Conservation (phyloP, 148 eudicot species). For the Camellia japonica region DNA sequence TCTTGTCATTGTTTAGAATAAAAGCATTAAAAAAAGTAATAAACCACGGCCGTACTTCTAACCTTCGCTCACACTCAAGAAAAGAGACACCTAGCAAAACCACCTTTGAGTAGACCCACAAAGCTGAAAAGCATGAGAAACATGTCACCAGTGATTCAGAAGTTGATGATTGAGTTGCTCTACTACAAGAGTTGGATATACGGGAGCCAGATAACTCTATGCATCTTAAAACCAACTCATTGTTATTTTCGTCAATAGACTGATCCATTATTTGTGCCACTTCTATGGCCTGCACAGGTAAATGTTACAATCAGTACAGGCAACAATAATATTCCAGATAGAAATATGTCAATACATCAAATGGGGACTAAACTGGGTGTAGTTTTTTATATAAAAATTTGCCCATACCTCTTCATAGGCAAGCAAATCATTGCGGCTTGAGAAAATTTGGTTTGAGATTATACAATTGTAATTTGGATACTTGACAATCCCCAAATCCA, state of each 20-base stretch:
- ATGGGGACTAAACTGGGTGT: no score
- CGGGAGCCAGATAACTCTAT: slow-evolving; percentile 56
- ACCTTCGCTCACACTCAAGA: slow-evolving; percentile 77
- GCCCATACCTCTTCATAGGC: slow-evolving; percentile 87
- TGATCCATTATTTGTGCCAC: slow-evolving; percentile 89
- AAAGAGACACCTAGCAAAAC: slow-evolving; percentile 73
- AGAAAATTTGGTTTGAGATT: slow-evolving; percentile 48
- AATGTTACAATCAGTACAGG: slow-evolving; percentile 13
- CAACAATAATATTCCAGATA: slow-evolving; percentile 8
- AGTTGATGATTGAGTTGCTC: slow-evolving; percentile 26
- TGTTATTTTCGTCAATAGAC: slow-evolving; percentile 65
- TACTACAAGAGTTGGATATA: slow-evolving; percentile 35
- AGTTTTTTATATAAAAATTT: background rate
- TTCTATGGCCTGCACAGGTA: slow-evolving; percentile 63
- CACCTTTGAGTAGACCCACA: slow-evolving; percentile 85
- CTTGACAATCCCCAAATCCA: slow-evolving; percentile 76
- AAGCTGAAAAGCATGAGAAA: slow-evolving; percentile 66
- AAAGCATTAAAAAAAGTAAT: slow-evolving; percentile 2
- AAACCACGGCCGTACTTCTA: background rate
- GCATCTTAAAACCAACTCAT: slow-evolving; percentile 52
- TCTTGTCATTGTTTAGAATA: background rate
- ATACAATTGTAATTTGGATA: slow-evolving; percentile 79
- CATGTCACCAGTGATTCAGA: slow-evolving; percentile 36
- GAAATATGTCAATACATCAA: background rate
- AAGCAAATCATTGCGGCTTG: slow-evolving; percentile 55